Conservation (phyloP, 1,284 basidiomycete species). For the Fomitopsis betulina region DNA sequence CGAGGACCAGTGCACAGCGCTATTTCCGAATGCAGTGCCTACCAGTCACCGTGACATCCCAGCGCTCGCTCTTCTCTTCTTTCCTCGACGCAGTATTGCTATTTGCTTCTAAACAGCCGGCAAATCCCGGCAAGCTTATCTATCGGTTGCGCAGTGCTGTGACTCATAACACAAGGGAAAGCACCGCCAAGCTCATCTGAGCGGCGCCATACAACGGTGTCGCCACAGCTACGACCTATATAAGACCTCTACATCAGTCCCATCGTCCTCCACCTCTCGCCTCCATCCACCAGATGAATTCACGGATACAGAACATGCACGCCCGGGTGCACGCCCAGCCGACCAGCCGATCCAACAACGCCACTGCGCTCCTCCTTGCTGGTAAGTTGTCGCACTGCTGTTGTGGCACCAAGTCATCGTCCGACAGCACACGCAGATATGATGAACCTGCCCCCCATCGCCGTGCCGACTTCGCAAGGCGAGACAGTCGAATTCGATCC, state of each 20-base stretch:
- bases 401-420: neutral
- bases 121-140: neutral
- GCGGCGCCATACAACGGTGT: neutral
- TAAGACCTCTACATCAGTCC: neutral
- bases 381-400: neutral
- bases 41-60: neutral
- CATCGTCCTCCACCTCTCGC: neutral
- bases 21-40: neutral
- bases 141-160: neutral
- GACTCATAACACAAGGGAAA: neutral
- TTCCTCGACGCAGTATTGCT: neutral
- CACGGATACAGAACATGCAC: neutral
- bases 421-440: neutral
- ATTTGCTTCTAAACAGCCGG: neutral
- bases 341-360: neutral
- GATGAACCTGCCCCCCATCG: constrained; percentile 9
- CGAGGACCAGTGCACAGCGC: neutral
- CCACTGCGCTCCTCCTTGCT: neutral
- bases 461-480: constrained; percentile 15
- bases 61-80: neutral
- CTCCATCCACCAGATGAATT: neutral
- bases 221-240: neutral
- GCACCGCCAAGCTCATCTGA: neutral
- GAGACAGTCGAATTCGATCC: constrained; percentile 18
- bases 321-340: neutral